A percentile compares a stretch with the other conserved stretches of the same genome.
Conservation (phyloP, 2,329 filamentous ascomycete species). For the Reticulascus tulasneorum region DNA sequence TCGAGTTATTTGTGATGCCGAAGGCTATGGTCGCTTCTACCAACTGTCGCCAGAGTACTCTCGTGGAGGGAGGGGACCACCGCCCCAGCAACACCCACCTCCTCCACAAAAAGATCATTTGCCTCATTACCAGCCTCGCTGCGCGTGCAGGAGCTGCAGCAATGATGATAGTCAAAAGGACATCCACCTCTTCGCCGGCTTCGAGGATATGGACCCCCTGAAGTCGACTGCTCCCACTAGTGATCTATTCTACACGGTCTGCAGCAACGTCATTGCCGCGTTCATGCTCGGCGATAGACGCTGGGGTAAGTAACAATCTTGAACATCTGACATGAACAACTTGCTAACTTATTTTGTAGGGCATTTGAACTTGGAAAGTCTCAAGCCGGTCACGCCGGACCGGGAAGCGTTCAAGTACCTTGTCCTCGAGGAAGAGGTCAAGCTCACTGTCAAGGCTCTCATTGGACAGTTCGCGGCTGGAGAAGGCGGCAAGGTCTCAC, state of each 20-base stretch:
- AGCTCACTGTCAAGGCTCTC: constrained; percentile 41
- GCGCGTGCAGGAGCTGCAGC: constrained; percentile 35
- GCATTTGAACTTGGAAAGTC: constrained; percentile 33
- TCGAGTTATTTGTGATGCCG: constrained; percentile 38
- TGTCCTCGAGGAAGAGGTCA: constrained; percentile 44
- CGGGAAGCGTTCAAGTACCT: constrained; percentile 47
- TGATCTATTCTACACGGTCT: constrained; percentile 40
- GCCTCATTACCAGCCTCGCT: constrained; percentile 36
- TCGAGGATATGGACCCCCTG: constrained; percentile 36
- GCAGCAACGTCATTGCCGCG: constrained; percentile 40
- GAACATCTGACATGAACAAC: no score
- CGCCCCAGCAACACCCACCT: background rate
- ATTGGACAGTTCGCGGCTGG: constrained; percentile 41
- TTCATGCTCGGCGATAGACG: constrained; percentile 41
- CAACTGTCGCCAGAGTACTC: constrained; percentile 19
- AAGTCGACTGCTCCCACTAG: constrained; percentile 30
- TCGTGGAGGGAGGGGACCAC: background rate
- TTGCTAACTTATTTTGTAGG: no score
- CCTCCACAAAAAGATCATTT: constrained; percentile 29
- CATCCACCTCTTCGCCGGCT: constrained; percentile 31
- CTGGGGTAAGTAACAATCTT: no score
- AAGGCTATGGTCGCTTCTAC: constrained; percentile 34
- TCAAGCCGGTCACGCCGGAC: constrained; percentile 38
- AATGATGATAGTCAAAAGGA: constrained; percentile 15
- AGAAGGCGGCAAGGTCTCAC: constrained; percentile 32